Evolutionary conservation across 1,139 yeast genomes (phyloP).

Genomic region (Yamadazyma siamensis): DNA sequence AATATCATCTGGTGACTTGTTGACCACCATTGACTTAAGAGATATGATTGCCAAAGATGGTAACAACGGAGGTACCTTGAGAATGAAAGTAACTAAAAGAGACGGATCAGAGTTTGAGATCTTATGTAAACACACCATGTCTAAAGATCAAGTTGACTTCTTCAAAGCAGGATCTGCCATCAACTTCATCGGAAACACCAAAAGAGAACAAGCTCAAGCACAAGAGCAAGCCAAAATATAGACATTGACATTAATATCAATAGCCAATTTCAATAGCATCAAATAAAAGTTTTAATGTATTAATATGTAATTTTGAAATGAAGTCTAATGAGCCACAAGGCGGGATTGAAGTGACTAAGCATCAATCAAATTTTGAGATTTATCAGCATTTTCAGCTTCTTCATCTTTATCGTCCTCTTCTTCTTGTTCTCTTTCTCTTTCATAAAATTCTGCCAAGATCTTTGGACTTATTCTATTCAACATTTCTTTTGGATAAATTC

Average conservation of each 20-base stretch:
- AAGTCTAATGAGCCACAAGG: too few species aligned
- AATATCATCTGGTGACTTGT: constrained; percentile 69
- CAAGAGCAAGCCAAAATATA: not conserved
- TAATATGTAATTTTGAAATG: too few species aligned
- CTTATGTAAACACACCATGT: constrained; percentile 89
- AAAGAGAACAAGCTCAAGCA: constrained; percentile 22
- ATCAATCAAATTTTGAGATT: constrained; percentile 46
- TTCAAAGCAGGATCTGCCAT: constrained; percentile 98
- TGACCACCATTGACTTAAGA: constrained; percentile 72
- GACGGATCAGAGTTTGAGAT: constrained; percentile 71
- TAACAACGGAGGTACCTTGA: constrained; percentile 78
- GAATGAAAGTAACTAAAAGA: constrained; percentile 68
- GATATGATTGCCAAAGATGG: constrained; percentile 83
- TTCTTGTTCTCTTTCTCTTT: constrained; percentile 68
- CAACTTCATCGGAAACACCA: constrained; percentile 77
- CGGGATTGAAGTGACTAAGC: constrained; percentile 31
- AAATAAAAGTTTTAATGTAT: too few species aligned
- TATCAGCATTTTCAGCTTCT: constrained; percentile 28
- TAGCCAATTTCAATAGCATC: too few species aligned
- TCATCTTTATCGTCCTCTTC: constrained; percentile 43
- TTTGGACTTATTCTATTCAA: constrained; percentile 98
- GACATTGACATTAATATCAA: too few species aligned
- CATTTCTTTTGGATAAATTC: constrained; percentile 98
- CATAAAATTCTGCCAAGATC: constrained; percentile 91
- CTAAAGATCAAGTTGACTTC: constrained; percentile 90